Base-by-base conservation (phyloP, 176 grass and related monocot species). In the Bothriochloa decipiens region DNA sequence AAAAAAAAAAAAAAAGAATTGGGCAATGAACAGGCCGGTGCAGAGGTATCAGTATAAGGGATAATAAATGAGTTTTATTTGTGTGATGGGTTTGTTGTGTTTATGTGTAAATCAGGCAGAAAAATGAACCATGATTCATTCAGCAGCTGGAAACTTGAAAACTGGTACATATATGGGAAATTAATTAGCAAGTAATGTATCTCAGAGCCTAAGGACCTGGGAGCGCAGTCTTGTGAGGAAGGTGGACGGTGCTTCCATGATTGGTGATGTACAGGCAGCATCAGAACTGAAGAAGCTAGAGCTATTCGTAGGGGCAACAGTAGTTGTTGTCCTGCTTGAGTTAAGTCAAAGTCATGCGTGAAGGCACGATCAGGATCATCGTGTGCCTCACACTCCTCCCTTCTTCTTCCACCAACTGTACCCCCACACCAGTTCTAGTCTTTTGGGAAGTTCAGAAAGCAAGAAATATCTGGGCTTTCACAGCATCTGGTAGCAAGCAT, bases 31-130 rank as follows among this genome's bases (percentile, higher is more conserved):
- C 22, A 42, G 68, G 12, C 20, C 6, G 0, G 68, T 71, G 68
- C 22, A 72, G 12, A 72, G 5, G 69, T 72, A 26, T 45, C 40
- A 42, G 47, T 23, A 11, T 39, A 42, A 18, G 9, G 17, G 33
- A 71, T 25, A 13, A 22, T 3, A 43, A 71, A 71, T 42, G 11
- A 43, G 49, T 18, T 52, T 23, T 23, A 60, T 23, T n/a, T 61
- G 57, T 25, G 57, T 61, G 22, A 25, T 61, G 57, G 57, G 69
- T 72, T 43, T 43, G 69, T 26, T 45, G 33, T 70, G 69, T 71
- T 71, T 45, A 45, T 43, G 10, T 26, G 37, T 71, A 25, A 61
- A 61, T 50, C 47, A 50, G 15, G 47, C 4, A 50, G 4, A 17
- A 17, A 50, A 50, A 17, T 16, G 6, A 50, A 50, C 47, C 15